These are phyloP conservation scores for Phlyctochytrium bullatum DNA, from an alignment of 192 early-diverging fungal species.

Conservation along the genomic window DNA sequence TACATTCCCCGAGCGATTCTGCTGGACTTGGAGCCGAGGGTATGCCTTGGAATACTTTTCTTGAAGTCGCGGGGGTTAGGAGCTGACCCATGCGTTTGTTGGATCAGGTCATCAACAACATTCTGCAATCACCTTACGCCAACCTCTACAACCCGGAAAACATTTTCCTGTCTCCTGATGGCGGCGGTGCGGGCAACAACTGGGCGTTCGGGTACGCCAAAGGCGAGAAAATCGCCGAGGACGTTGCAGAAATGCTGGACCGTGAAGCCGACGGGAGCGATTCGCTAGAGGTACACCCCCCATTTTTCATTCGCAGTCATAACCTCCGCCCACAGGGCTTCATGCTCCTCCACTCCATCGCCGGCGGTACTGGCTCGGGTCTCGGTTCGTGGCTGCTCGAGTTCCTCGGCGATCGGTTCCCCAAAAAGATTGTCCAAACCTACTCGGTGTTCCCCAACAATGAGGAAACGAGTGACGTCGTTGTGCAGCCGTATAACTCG, in stretches of 20 bases:
- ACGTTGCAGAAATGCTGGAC: conserved; percentile 96
- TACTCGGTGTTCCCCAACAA: conserved; percentile 98
- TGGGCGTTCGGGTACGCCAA: conserved; percentile 90
- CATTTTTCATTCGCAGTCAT: background rate
- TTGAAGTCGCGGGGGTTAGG: background rate
- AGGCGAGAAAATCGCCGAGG: conserved; percentile 85
- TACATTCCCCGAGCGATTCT: conserved; percentile 94
- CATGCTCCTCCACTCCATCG: conserved; percentile 95
- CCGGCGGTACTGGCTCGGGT: conserved; percentile 97
- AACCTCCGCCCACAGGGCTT: conserved; percentile 64
- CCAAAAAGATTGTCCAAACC: conserved; percentile 96
- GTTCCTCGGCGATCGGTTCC: conserved; percentile 88
- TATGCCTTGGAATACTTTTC: conserved; percentile 28
- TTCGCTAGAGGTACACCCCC: conserved; percentile 69
- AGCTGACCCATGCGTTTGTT: background rate
- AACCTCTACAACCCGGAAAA: conserved; percentile 98
- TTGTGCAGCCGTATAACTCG: conserved; percentile 98
- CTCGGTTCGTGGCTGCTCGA: conserved; percentile 92
- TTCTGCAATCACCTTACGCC: conserved; percentile 79
- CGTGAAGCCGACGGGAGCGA: conserved; percentile 94
- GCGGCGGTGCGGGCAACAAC: conserved; percentile 97
- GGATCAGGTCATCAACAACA: conserved; percentile 83
- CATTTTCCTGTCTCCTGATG: conserved; percentile 86
- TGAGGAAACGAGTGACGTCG: conserved; percentile 86
- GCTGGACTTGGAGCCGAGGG: conserved; percentile 90